phyloP scores from a whole-genome alignment of 2,329 filamentous ascomycete genomes.

The Aspergillus quadrilineatus region DNA sequence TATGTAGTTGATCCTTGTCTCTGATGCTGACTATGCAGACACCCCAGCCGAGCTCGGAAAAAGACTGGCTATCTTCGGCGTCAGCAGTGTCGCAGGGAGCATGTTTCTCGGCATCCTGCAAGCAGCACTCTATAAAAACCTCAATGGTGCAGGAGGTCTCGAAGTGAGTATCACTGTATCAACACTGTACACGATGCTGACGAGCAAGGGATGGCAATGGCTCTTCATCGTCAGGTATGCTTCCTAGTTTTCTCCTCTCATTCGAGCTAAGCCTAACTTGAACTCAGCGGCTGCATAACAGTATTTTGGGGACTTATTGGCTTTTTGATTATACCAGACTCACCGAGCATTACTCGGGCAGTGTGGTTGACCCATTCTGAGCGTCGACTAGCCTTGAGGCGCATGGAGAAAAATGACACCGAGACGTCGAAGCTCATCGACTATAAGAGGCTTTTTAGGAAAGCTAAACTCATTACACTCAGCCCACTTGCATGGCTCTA shows the following conservation, averaged over 20 bases:
- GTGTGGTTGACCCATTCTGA: slow-evolving; percentile 19
- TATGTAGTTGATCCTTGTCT: neutral
- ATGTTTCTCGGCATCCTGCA: slow-evolving; percentile 22
- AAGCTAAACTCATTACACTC: slow-evolving; percentile 8
- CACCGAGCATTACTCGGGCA: slow-evolving; percentile 18
- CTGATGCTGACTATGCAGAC: neutral
- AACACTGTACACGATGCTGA: neutral
- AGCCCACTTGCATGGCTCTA: slow-evolving; percentile 19
- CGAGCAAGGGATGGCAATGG: slow-evolving; percentile 1
- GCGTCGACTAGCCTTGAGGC: slow-evolving; percentile 13
- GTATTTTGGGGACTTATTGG: slow-evolving; percentile 19
- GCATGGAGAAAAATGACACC: slow-evolving; percentile 19
- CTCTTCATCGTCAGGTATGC: slow-evolving; percentile 5
- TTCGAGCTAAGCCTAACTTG: neutral
- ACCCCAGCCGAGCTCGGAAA: slow-evolving; percentile 17
- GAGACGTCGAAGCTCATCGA: slow-evolving; percentile 20
- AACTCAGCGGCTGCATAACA: slow-evolving; percentile 15
- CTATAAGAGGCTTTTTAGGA: slow-evolving; percentile 6
- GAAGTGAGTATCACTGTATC: neutral
- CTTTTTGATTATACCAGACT: slow-evolving; percentile 22
- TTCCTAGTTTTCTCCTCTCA: neutral
- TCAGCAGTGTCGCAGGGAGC: slow-evolving; percentile 17
- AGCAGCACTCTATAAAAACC: slow-evolving; percentile 19
- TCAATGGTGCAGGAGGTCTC: slow-evolving; percentile 14
- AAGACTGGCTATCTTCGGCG: slow-evolving; percentile 19